phyloP scores from a whole-genome alignment of 2,329 filamentous ascomycete genomes.

The Pseudogymnoascus sp. region DNA sequence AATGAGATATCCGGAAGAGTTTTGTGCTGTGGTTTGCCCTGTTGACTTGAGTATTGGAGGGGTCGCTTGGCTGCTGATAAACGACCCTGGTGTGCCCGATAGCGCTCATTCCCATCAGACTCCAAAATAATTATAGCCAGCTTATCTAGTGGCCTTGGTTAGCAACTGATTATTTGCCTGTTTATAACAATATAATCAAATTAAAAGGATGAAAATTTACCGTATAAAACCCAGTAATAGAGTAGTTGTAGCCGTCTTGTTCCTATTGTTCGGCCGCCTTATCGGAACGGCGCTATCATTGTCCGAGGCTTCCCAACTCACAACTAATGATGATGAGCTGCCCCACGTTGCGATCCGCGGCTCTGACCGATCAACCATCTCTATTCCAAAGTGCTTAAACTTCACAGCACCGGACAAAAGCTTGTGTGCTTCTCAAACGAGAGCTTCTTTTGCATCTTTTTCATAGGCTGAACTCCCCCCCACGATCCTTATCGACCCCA shows the following conservation, averaged over 20 bases:
- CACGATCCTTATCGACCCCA: background rate
- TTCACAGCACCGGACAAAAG: background rate
- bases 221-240: background rate
- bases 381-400: background rate
- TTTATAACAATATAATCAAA: background rate
- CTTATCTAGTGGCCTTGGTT: background rate
- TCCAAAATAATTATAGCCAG: background rate
- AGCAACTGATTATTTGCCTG: background rate
- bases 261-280: background rate
- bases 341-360: conserved; percentile 5
- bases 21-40: background rate
- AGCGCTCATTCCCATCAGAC: background rate
- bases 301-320: background rate
- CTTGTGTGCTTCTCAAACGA: background rate
- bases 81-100: background rate
- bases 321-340: conserved; percentile 7
- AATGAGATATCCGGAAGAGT: background rate
- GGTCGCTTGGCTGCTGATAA: background rate
- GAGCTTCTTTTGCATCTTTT: background rate
- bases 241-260: background rate
- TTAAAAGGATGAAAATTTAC: background rate
- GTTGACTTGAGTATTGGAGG: background rate
- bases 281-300: conserved; percentile 5
- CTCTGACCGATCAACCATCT: conserved; percentile 1
- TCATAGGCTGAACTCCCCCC: background rate